Conservation (phyloP, 768 basidiomycete genomes). For the Phylloporus arenicola region DNA sequence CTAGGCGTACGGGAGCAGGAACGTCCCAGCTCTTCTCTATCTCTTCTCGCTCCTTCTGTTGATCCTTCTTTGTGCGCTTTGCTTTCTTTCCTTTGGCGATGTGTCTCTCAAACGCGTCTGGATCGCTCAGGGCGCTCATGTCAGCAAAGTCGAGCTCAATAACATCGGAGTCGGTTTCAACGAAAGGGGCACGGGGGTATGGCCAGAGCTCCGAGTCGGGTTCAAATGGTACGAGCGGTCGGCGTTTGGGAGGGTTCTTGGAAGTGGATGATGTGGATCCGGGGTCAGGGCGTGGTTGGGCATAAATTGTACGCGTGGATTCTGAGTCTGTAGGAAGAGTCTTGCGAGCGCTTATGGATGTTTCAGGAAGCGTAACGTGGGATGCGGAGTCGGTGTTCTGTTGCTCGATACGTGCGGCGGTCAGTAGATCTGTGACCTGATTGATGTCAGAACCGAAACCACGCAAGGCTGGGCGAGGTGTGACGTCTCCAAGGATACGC, state of each 20-base stretch:
- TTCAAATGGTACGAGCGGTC: conserved; percentile 55
- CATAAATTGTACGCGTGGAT: conserved; percentile 10
- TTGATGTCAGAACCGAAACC: conserved; percentile 32
- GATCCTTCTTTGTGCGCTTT: conserved; percentile 31
- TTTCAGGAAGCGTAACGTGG: conserved; percentile 5
- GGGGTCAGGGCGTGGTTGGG: conserved; percentile 7
- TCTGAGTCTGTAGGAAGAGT: conserved; percentile 2
- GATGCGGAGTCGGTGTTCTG: conserved; percentile 8
- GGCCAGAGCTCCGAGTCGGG: conserved; percentile 69
- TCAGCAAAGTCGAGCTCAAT: conserved; percentile 75
- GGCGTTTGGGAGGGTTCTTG: conserved; percentile 24
- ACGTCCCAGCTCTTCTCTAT: conserved; percentile 63
- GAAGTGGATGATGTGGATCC: conserved; percentile 8
- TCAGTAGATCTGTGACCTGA: conserved; percentile 27
- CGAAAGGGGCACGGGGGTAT: conserved; percentile 47
- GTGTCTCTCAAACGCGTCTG: conserved; percentile 45
- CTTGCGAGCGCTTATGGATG: neutral
- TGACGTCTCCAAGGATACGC: conserved; percentile 45
- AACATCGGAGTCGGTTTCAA: conserved; percentile 48
- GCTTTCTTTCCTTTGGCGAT: conserved; percentile 22
- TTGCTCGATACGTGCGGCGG: conserved; percentile 20
- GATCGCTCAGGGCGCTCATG: conserved; percentile 66
- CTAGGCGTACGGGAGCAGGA: conserved; percentile 28
- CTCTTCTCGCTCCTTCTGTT: conserved; percentile 37
- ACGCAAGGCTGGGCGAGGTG: conserved; percentile 48